Evolutionary conservation across 176 grass and related monocot species (phyloP).

Genomic region (Saccharum spontaneum): DNA sequence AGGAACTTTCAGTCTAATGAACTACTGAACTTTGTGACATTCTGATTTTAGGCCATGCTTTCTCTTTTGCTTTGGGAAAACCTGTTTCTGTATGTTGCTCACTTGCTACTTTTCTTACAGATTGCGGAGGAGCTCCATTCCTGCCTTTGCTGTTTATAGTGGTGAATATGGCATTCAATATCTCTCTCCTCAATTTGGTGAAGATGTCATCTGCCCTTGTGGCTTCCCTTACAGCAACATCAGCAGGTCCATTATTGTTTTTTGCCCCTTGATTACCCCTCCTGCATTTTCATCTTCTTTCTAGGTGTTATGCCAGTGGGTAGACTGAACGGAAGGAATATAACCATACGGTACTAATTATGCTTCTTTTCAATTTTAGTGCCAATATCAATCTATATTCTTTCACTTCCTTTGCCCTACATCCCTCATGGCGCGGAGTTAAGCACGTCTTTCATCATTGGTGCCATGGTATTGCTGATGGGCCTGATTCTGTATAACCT

Average conservation of each 20-base stretch:
- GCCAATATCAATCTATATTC: conserved; percentile 80
- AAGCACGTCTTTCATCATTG: conserved; percentile 56
- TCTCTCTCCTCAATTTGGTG: conserved; percentile 88
- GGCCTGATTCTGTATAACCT: conserved; percentile 77
- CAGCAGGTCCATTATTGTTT: conserved; percentile 53
- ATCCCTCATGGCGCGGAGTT: conserved; percentile 61
- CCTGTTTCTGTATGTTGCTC: not conserved
- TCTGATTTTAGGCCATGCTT: not conserved
- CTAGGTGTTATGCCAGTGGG: not conserved
- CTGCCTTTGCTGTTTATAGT: conserved; percentile 78
- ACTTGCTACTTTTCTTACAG: conserved; percentile 42
- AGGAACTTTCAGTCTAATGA: not conserved
- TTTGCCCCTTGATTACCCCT: not conserved
- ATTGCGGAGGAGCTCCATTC: conserved; percentile 85
- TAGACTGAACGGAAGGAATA: not conserved
- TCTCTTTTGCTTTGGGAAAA: not conserved
- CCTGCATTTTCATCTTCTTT: not conserved
- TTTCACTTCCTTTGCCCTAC: conserved; percentile 84
- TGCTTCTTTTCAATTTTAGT: conserved; percentile 51
- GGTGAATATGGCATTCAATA: conserved; percentile 90
- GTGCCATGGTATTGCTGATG: conserved; percentile 50
- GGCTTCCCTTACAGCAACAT: conserved; percentile 78
- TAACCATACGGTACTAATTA: not conserved
- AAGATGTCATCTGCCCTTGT: conserved; percentile 94
- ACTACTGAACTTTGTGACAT: not conserved